A percentile compares a stretch with the other conserved stretches of the same genome.
Evolutionary conservation across 2,329 filamentous ascomycete genomes (phyloP).

Genomic region (Pestalotiopsis sp.): DNA sequence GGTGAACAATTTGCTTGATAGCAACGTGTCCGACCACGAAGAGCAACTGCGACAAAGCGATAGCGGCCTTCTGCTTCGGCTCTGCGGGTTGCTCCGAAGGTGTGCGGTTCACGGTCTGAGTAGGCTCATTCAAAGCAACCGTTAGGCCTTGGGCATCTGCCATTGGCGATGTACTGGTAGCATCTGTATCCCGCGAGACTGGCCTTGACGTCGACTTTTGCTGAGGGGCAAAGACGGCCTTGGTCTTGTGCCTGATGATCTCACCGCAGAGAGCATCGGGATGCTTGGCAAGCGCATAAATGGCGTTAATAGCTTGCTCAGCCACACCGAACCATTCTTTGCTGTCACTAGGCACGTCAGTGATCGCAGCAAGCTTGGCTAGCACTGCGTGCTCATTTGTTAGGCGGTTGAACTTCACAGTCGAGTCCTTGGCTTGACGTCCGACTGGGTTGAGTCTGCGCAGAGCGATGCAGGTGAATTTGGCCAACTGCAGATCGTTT

Average conservation of each 20-base stretch:
- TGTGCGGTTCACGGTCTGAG: conserved; percentile 28
- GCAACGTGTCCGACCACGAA: conserved; percentile 96
- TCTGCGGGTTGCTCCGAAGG: conserved; percentile 35
- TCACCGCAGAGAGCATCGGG: conserved; percentile 92
- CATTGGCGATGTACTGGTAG: conserved; percentile 29
- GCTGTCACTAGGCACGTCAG: conserved; percentile 82
- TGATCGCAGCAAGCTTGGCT: conserved; percentile 76
- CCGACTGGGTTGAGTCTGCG: conserved; percentile 86
- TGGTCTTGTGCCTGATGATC: conserved; percentile 84
- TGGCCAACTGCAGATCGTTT: conserved; percentile 82
- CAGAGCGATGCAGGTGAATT: conserved; percentile 93
- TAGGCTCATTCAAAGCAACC: conserved; percentile 29
- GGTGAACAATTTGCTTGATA: conserved; percentile 97
- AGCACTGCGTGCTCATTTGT: conserved; percentile 91
- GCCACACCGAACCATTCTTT: conserved; percentile 97
- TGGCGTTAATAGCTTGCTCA: conserved; percentile 93
- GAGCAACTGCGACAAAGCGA: conserved; percentile 83
- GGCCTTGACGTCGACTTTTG: conserved; percentile 46
- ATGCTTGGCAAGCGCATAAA: conserved; percentile 91
- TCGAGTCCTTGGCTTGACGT: conserved; percentile 74
- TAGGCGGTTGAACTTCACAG: conserved; percentile 71
- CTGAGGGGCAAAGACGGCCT: conserved; percentile 67
- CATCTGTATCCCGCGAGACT: conserved; percentile 44
- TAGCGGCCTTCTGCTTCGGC: conserved; percentile 65
- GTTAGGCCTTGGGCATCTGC: conserved; percentile 32